Conservation (phyloP, 371 early-diverging fungal species). For the Mucor circinelloides region DNA sequence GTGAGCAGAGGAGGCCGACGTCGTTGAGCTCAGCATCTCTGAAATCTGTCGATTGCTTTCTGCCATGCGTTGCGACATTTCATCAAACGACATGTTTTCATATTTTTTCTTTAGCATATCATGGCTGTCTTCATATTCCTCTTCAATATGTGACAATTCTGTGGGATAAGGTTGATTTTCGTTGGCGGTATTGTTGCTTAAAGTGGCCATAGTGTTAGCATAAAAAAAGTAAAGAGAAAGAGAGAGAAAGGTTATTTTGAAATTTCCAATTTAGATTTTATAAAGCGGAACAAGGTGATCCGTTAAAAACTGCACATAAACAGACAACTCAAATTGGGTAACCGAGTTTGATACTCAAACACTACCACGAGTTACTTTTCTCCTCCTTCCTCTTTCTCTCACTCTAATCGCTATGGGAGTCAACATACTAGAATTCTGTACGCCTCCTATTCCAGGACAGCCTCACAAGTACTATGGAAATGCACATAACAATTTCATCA, state of each 20-base stretch:
- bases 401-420: constrained; percentile 1
- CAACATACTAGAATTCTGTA: constrained; percentile 53
- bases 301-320: not conserved
- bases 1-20: constrained; percentile 1
- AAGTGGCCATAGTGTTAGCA: not conserved
- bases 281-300: not conserved
- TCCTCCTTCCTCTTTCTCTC: not conserved
- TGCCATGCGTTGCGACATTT: constrained; percentile 45
- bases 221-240: not conserved
- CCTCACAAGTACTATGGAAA: constrained; percentile 69
- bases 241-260: not conserved
- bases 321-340: not conserved
- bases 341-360: not conserved
- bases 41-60: constrained; percentile 47
- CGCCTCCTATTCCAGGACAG: constrained; percentile 69
- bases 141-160: not conserved
- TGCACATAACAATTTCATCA: constrained; percentile 57
- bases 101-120: constrained; percentile 32
- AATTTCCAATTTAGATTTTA: not conserved
- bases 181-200: not conserved
- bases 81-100: constrained; percentile 51
- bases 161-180: not conserved
- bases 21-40: constrained; percentile 28
- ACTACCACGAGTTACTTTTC: constrained; percentile 2
- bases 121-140: constrained; percentile 2